These are phyloP conservation scores for Suillus spraguei DNA, from an alignment of 768 basidiomycete species.

Conservation along the genomic window DNA sequence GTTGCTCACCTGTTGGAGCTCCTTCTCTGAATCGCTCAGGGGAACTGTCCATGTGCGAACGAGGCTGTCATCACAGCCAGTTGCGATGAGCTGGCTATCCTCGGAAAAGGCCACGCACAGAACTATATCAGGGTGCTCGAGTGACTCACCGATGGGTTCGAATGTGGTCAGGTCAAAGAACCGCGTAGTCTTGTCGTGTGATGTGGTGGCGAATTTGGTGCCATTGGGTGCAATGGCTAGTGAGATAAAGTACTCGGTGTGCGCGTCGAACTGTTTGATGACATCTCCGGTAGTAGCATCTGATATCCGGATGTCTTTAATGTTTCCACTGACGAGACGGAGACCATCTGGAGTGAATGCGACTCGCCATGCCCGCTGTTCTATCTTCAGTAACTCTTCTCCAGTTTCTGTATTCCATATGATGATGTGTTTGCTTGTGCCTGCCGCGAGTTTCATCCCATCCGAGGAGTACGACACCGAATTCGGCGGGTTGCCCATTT, in stretches of 20 bases:
- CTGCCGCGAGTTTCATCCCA: slow-evolving; percentile 9
- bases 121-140: background rate
- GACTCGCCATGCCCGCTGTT: background rate
- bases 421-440: slow-evolving; percentile 6
- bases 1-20: background rate
- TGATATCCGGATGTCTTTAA: background rate
- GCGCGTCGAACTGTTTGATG: background rate
- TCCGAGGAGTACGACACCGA: background rate
- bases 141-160: background rate
- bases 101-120: background rate
- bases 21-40: background rate
- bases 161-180: background rate
- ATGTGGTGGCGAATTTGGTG: background rate
- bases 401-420: background rate
- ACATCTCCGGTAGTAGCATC: background rate
- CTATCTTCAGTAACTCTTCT: background rate
- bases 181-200: background rate
- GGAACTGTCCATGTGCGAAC: slow-evolving; percentile 2
- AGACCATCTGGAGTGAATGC: slow-evolving; percentile 2
- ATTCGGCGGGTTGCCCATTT: accelerated
- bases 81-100: background rate
- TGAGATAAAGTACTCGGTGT: accelerated
- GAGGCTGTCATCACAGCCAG: background rate
- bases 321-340: background rate
- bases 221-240: background rate